Evolutionary conservation across 2,329 filamentous ascomycete species (phyloP), one percentile per base, ranked within the genome.

Genomic region (Metarhizium robertsii): DNA sequence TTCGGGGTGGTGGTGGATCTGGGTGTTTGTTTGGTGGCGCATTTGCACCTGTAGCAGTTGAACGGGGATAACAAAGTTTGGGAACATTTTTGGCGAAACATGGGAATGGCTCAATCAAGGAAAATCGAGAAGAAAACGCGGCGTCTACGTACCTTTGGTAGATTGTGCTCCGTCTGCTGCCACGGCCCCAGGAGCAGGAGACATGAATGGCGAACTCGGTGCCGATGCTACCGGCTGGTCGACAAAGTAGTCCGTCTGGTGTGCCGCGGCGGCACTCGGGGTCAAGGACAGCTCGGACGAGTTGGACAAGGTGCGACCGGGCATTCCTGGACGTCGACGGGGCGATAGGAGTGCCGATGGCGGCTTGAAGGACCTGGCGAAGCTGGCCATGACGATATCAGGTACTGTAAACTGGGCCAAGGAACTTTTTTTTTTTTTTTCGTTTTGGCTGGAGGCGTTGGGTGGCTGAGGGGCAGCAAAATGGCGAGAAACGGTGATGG

Each of bases 331-430:
- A 46, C 76, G 72, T 58, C 74, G 68, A 18, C 65, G 63, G 50
- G 73, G 71, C 54, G 75, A 69, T 38, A 77, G 67, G 60, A 75
- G 76, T 29, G 70, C 69, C 45, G 71, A 68, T 45, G 75, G 67
- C 7, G 75, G 71, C 60, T 78, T 72, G 65, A 80, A 73, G 13
- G 78, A 78, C 60, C 76, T 74, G 49, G 74, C 71, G 57, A 79
- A 68, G 64, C 69, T 74, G 57, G 77, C 72, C 78, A 81, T 80
- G 53, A n/a, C 43, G 29, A 20, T 52, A 38, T 56, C 14, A 20
- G 10, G 11, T 11, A 25, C n/a, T n/a, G 43, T 34, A 20, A 43
- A 14, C 30, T 29, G 34, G 29, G n/a, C 16, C 46, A 6, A 20
- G 13, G 18, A 50, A n/a, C 5, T 34, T n/a, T 45, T 20, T 20